phyloP scores from a whole-genome alignment of 768 basidiomycete genomes.

The Lactarius akahatsu region DNA sequence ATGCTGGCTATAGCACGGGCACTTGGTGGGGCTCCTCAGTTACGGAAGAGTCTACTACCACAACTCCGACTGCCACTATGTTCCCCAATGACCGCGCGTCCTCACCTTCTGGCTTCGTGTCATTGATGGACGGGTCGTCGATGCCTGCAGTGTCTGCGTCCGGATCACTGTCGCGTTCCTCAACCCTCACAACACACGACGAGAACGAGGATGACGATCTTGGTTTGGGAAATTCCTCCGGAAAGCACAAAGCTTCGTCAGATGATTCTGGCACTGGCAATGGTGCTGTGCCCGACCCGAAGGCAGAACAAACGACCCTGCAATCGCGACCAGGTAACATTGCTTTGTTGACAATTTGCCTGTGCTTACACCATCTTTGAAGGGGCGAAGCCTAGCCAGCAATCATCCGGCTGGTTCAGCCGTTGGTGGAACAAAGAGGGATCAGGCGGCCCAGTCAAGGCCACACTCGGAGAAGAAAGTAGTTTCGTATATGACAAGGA shows the following conservation, averaged over 20 bases:
- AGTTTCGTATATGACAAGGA: constrained; percentile 93
- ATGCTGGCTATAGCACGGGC: constrained; percentile 11
- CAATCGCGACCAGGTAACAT: constrained; percentile 38
- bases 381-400: constrained; percentile 30
- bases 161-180: constrained; percentile 23
- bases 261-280: constrained; percentile 35
- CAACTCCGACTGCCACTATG: constrained; percentile 68
- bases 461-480: constrained; percentile 89
- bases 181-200: constrained; percentile 31
- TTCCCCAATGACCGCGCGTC: constrained; percentile 51
- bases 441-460: constrained; percentile 72
- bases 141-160: constrained; percentile 36
- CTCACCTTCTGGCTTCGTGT: constrained; percentile 53
- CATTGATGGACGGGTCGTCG: constrained; percentile 69
- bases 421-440: constrained; percentile 76
- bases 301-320: constrained; percentile 23
- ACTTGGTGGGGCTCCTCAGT: constrained; percentile 64
- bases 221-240: constrained; percentile 78
- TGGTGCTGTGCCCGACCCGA: constrained; percentile 27
- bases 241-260: constrained; percentile 38
- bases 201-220: constrained; percentile 85
- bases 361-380: constrained; percentile 3
- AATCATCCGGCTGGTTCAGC: constrained; percentile 71
- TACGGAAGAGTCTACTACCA: constrained; percentile 39
- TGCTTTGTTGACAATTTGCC: background rate